These are phyloP conservation scores for Cylindrodendrum hubeiense DNA, from an alignment of 2,329 filamentous ascomycete species.

Conservation along the genomic window DNA sequence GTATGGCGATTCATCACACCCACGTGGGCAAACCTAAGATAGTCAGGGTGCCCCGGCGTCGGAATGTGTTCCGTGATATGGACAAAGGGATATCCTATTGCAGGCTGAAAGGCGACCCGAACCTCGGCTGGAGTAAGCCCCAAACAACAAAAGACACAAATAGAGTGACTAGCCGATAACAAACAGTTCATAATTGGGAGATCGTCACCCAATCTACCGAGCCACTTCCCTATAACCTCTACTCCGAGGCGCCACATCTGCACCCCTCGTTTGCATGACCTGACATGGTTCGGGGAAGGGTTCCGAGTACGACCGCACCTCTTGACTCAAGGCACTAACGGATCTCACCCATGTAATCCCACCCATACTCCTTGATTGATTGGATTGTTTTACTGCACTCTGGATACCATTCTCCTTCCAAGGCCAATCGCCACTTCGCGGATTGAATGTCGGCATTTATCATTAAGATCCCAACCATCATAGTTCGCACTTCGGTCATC, in stretches of 20 bases:
- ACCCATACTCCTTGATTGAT: not conserved
- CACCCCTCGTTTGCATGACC: not conserved
- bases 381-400: not conserved
- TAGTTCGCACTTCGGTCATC: too few species aligned
- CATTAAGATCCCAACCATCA: too few species aligned
- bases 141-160: not conserved
- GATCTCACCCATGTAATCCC: not conserved
- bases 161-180: not conserved
- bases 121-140: not conserved
- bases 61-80: not conserved
- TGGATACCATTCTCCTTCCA: not conserved
- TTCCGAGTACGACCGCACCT: not conserved
- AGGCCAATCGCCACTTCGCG: too few species aligned
- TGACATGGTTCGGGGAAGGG: not conserved
- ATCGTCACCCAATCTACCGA: not conserved
- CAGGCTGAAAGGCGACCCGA: too few species aligned
- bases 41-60: not conserved
- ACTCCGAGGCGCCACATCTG: not conserved
- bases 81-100: not conserved
- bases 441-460: too few species aligned
- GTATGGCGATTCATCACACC: not conserved
- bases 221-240: not conserved
- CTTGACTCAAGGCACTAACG: not conserved
- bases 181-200: not conserved
- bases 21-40: not conserved